Conservation (phyloP, 2,329 filamentous ascomycete species). For the Sarocladiaceae sp. region DNA sequence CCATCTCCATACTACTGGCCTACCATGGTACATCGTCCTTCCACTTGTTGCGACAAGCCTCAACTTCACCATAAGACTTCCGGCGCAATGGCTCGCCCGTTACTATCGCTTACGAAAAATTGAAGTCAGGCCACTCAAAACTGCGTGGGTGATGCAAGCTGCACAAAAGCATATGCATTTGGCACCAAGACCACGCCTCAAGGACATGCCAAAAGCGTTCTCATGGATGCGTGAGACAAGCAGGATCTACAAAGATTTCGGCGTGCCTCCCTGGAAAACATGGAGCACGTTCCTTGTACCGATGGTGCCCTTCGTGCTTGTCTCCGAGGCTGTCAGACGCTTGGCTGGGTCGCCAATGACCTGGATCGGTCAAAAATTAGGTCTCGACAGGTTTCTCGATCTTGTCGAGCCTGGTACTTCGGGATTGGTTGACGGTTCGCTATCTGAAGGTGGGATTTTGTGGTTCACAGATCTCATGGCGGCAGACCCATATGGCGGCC, state of each 20-base stretch:
- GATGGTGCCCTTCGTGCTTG: constrained; percentile 45
- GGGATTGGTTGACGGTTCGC: constrained; percentile 29
- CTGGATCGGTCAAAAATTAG: constrained; percentile 27
- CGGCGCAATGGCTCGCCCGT: constrained; percentile 38
- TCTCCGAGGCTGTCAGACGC: constrained; percentile 47
- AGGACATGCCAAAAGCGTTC: constrained; percentile 8
- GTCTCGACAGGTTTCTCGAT: constrained; percentile 21
- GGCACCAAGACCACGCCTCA: neutral
- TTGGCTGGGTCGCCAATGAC: constrained; percentile 31
- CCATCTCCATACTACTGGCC: constrained; percentile 37
- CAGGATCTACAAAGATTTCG: constrained; percentile 33
- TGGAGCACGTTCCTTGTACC: constrained; percentile 30
- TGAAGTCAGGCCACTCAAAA: constrained; percentile 24
- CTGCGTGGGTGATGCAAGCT: constrained; percentile 26
- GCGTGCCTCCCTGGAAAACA: constrained; percentile 44
- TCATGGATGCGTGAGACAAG: neutral
- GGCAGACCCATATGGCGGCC: constrained; percentile 45
- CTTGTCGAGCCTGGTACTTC: constrained; percentile 15
- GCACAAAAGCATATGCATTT: neutral
- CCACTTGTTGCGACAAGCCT: constrained; percentile 46
- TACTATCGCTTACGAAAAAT: constrained; percentile 24
- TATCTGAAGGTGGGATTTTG: constrained; percentile 46
- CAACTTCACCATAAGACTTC: constrained; percentile 41
- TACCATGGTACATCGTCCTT: constrained; percentile 52
- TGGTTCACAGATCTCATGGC: constrained; percentile 53